These are phyloP conservation scores for Carpinus viminea DNA, from an alignment of 306 rosid genomes.

Conservation along the genomic window DNA sequence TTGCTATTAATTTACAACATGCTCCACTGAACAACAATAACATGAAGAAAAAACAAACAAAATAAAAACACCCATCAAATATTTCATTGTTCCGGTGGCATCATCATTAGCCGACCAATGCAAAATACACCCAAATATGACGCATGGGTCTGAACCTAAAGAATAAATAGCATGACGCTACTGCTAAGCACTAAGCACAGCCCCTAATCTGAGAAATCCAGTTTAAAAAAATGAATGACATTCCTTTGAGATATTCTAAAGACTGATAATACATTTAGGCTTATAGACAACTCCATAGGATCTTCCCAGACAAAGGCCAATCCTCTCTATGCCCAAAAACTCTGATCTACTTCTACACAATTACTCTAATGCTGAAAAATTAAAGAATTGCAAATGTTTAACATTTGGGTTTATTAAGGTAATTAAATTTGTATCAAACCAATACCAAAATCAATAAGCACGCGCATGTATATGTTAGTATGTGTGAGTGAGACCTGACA, in stretches of 20 bases:
- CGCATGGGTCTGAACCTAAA: background rate
- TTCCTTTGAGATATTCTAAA: background rate
- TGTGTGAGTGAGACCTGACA: constrained; percentile 62
- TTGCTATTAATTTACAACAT: too few relatives aligned
- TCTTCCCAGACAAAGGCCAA: too few relatives aligned
- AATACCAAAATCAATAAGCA: background rate
- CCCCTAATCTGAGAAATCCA: background rate
- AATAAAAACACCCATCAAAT: background rate
- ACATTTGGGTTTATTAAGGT: too few relatives aligned
- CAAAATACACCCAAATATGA: background rate
- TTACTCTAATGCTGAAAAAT: background rate
- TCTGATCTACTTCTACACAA: background rate
- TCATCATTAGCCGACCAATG: background rate
- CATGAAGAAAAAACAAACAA: background rate
- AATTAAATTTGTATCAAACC: background rate
- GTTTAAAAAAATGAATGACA: too few relatives aligned
- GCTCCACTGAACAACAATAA: background rate
- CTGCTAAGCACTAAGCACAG: background rate
- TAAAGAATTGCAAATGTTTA: too few relatives aligned
- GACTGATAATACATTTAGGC: background rate
- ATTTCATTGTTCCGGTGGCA: background rate
- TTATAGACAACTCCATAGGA: background rate
- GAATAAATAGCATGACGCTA: background rate
- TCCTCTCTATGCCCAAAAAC: background rate
- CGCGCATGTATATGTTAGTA: background rate